Percentiles rank a stretch among this genome's conserved stretches.
phyloP scores from a whole-genome alignment of 768 basidiomycete genomes.

The Cystobasidiopsis lactophilus region DNA sequence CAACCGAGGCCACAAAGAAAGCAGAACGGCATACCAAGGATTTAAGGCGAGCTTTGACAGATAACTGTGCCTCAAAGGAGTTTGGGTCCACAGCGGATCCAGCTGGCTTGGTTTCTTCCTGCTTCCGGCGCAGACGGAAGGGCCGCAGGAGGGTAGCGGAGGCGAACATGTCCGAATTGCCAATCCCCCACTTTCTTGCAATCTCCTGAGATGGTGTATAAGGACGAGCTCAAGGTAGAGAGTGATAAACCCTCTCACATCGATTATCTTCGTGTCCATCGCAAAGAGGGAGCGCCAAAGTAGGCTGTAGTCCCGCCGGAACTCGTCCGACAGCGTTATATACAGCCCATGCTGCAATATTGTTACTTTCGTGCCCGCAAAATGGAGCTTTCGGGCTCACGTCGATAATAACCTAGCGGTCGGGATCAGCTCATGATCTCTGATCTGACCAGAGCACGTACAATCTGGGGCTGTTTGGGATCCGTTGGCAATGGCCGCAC shows the following conservation, averaged over 20 bases:
- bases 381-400: too few relatives aligned
- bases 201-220: conserved; percentile 11
- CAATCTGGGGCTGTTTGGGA: conserved; percentile 26
- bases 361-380: too few relatives aligned
- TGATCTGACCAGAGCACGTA: conserved; percentile 9
- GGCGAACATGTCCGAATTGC: conserved; percentile 17
- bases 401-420: conserved; percentile 57
- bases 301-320: conserved; percentile 45
- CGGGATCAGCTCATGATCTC: neutral
- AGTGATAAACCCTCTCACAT: neutral
- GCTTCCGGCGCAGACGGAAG: conserved; percentile 10
- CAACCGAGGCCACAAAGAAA: too few relatives aligned
- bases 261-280: conserved; percentile 14
- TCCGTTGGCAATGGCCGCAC: conserved; percentile 42
- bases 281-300: conserved; percentile 18
- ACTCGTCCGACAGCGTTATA: conserved; percentile 42
- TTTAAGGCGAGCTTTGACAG: conserved; percentile 17
- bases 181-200: conserved; percentile 17
- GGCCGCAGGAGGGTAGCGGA: conserved; percentile 16
- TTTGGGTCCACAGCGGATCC: neutral
- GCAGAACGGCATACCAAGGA: too few relatives aligned
- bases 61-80: conserved; percentile 13
- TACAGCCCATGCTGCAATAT: conserved; percentile 61
- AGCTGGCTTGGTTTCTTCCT: conserved; percentile 4
- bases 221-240: neutral